Conservation (phyloP, 768 basidiomycete species). For the Leccinum ochraceum region DNA sequence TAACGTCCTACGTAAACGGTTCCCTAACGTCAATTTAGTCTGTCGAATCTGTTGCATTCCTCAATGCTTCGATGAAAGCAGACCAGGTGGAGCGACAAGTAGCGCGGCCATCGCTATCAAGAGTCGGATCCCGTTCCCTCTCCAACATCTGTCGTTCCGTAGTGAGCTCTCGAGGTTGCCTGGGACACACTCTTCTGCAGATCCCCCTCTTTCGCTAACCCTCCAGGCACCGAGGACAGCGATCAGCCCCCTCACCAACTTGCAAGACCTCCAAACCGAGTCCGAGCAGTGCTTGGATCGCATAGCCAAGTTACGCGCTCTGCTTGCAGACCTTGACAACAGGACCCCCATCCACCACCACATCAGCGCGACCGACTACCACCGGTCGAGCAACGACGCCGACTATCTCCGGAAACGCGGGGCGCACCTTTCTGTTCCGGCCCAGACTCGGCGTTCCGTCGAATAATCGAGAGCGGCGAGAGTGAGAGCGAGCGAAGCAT, state of each 20-base stretch:
- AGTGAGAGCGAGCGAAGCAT: conserved; percentile 38
- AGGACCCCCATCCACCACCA: conserved; percentile 56
- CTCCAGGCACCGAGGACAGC: too few species aligned
- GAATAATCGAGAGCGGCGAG: conserved; percentile 33
- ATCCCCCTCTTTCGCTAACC: too few species aligned
- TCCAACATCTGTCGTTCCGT: too few species aligned
- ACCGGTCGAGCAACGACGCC: conserved; percentile 6
- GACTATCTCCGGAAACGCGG: conserved; percentile 11
- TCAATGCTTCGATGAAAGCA: conserved; percentile 27
- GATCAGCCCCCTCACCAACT: conserved; percentile 69
- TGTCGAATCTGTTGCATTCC: conserved; percentile 40
- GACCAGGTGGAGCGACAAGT: conserved; percentile 18
- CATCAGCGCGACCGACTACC: conserved; percentile 11
- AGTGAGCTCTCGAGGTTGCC: too few species aligned
- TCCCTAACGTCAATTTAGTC: conserved; percentile 27
- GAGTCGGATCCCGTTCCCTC: too few species aligned
- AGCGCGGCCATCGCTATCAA: too few species aligned
- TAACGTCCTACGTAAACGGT: too few species aligned
- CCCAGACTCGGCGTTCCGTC: conserved; percentile 31
- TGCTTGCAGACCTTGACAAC: conserved; percentile 76
- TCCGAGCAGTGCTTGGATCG: conserved; percentile 79
- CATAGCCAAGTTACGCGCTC: conserved; percentile 67
- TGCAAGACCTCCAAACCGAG: conserved; percentile 90
- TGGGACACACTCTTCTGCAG: too few species aligned
- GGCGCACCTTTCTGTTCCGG: conserved; percentile 21